phyloP scores from a whole-genome alignment of 2,329 filamentous ascomycete genomes.

The Apiospora saccharicola region DNA sequence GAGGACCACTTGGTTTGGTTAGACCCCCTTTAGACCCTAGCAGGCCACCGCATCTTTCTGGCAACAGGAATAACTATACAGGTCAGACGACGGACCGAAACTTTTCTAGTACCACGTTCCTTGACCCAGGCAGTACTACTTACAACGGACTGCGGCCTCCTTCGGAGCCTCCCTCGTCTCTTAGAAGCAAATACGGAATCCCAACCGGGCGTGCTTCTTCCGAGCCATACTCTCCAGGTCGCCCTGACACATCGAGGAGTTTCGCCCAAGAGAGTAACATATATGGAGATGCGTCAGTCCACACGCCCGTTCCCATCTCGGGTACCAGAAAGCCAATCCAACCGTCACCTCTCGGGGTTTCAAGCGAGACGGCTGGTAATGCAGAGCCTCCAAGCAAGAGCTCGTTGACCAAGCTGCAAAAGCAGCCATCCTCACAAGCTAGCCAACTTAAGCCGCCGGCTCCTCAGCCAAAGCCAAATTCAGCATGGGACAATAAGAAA shows the following conservation, averaged over 20 bases:
- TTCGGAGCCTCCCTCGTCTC: slow-evolving; percentile 32
- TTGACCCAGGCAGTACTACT: background rate
- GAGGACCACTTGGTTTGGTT: background rate
- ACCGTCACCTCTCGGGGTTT: background rate
- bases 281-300: slow-evolving; percentile 44
- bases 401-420: background rate
- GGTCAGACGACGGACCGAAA: background rate
- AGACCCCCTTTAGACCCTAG: slow-evolving; percentile 18
- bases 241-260: slow-evolving; percentile 39
- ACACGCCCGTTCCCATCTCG: slow-evolving; percentile 31
- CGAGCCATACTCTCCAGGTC: slow-evolving; percentile 32
- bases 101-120: background rate
- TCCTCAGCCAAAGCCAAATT: background rate
- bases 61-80: background rate
- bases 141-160: slow-evolving; percentile 31
- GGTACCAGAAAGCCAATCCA: background rate
- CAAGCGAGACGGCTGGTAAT: background rate
- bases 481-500: background rate
- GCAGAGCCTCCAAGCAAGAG: background rate
- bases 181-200: slow-evolving; percentile 37
- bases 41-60: slow-evolving; percentile 10
- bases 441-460: background rate
- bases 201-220: slow-evolving; percentile 35
- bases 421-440: background rate
- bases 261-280: slow-evolving; percentile 47